A percentile compares a stretch with the other conserved stretches of the same genome.
Evolutionary conservation across 2,329 filamentous ascomycete species (phyloP).

Genomic region (Stagonosporopsis rhizophila): DNA sequence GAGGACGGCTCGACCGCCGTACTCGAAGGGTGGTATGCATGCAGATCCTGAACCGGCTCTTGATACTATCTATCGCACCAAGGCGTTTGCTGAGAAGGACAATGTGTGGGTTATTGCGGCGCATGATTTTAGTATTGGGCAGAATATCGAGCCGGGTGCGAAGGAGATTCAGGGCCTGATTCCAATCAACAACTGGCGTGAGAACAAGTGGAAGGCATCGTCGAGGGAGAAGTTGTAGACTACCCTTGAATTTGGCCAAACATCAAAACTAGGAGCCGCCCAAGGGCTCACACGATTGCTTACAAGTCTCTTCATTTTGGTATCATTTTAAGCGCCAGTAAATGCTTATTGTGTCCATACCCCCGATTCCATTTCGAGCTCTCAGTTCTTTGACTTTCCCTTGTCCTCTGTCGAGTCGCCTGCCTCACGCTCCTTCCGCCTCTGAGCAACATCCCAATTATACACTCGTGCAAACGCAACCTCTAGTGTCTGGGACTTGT

Average conservation of each 20-base stretch:
- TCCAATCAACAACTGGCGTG: constrained; percentile 33
- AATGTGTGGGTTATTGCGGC: constrained; percentile 44
- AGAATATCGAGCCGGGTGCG: constrained; percentile 27
- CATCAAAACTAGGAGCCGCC: too few relatives aligned
- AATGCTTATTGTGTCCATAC: constrained; percentile 2
- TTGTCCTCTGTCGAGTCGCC: constrained; percentile 55
- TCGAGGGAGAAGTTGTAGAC: constrained; percentile 11
- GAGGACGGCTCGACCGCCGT: constrained; percentile 40
- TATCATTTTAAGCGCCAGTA: constrained; percentile 11
- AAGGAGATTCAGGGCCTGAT: constrained; percentile 37
- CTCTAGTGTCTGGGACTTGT: constrained; percentile 77
- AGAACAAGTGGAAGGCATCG: constrained; percentile 36
- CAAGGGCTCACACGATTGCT: too few relatives aligned
- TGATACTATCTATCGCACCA: constrained; percentile 36
- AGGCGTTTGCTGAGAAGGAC: constrained; percentile 27
- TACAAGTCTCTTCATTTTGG: constrained; percentile 6
- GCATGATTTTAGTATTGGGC: constrained; percentile 40
- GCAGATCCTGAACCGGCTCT: constrained; percentile 37
- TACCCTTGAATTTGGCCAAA: neutral
- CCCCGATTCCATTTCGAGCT: neutral
- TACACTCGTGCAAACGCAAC: constrained; percentile 97
- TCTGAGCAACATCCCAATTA: constrained; percentile 98
- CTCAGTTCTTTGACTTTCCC: constrained; percentile 34
- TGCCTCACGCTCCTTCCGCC: constrained; percentile 83
- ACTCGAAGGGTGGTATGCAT: constrained; percentile 39